phyloP scores from a whole-genome alignment of 345 rosid species.

The Camelina sativa region DNA sequence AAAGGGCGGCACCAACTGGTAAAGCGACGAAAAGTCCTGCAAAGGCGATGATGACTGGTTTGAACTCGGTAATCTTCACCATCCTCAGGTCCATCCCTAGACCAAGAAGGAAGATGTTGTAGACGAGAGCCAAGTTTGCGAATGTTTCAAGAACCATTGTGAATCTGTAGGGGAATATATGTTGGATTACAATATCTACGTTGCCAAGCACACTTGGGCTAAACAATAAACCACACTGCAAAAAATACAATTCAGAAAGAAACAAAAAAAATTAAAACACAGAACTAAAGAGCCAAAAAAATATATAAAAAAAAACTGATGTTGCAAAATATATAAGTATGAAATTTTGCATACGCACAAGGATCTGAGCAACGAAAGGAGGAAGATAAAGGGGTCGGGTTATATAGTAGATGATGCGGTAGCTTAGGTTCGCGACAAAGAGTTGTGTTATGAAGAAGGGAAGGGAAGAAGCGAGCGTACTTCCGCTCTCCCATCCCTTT shows the following conservation, averaged over 20 bases:
- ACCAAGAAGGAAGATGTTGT: conserved; percentile 67
- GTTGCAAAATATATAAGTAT: not conserved
- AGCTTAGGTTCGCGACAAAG: conserved; percentile 42
- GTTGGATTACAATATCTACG: not conserved
- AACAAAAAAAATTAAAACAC: not conserved
- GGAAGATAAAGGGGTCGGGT: conserved; percentile 44
- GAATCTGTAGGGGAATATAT: conserved; percentile 49
- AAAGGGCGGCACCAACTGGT: conserved; percentile 48
- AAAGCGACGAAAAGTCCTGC: conserved; percentile 54
- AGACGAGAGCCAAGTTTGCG: conserved; percentile 55
- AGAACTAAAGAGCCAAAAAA: not conserved
- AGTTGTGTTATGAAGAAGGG: conserved; percentile 47
- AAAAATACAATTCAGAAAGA: not conserved
- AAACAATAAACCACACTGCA: conserved; percentile 60
- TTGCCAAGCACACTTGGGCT: conserved; percentile 53
- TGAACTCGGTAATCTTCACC: conserved; percentile 44
- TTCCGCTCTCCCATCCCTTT: conserved; percentile 46
- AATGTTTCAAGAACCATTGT: conserved; percentile 54
- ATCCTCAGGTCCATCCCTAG: conserved; percentile 65
- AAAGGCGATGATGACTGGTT: conserved; percentile 47
- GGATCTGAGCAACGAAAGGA: conserved; percentile 48
- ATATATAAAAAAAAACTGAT: not conserved
- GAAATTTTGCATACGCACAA: conserved; percentile 26
- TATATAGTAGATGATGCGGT: conserved; percentile 38
- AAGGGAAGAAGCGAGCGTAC: conserved; percentile 44